Evolutionary conservation across 306 rosid genomes (phyloP), one percentile per base, ranked within the genome.

Genomic region (Abrus precatorius): DNA sequence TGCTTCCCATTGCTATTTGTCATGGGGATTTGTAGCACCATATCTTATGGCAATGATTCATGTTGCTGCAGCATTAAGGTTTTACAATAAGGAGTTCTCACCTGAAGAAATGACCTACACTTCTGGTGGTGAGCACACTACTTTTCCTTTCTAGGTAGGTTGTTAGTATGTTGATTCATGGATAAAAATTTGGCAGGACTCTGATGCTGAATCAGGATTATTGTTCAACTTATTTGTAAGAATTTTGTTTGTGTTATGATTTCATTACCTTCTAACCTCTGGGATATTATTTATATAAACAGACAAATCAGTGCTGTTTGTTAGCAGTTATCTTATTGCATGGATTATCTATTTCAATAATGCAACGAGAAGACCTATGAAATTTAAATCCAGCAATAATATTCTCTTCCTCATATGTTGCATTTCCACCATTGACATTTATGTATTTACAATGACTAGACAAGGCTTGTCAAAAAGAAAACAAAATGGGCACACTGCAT

Each of bases 11-110:
- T 92, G 93, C 90, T 95, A 91, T 83, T 83, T 91, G 77, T 95
- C 99, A 62, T 95, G 97, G 99, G 97, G 95, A 68, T 93, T 93
- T 64, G 95, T 91, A 47, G 86, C 92, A 76, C 99, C 99, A 14
- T 95, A 79, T 76, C 0, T 90, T 30, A 93, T 95, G 97, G 90
- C 94, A 80, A 4, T 73, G 82, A 36, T 91, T 84, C 97, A 95
- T 86, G 77, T 95, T 68, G 82, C 88, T 3, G 95, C 92, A 62
- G 97, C 92, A 70, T 82, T 91, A 69, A 89, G 92, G 62, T 77
- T 93, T 71, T 85, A 85, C 68, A 55, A 77, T 55, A 90, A 84
- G 72, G 94, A 89, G 48, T 90, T 90, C 73, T 85, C 92, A 54
- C 81, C 72, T 41, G 93, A 91, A 84, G 97, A 88, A 80, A 78